These are phyloP conservation scores for Entomortierella lignicola DNA, from an alignment of 192 early-diverging fungal species.

Conservation along the genomic window DNA sequence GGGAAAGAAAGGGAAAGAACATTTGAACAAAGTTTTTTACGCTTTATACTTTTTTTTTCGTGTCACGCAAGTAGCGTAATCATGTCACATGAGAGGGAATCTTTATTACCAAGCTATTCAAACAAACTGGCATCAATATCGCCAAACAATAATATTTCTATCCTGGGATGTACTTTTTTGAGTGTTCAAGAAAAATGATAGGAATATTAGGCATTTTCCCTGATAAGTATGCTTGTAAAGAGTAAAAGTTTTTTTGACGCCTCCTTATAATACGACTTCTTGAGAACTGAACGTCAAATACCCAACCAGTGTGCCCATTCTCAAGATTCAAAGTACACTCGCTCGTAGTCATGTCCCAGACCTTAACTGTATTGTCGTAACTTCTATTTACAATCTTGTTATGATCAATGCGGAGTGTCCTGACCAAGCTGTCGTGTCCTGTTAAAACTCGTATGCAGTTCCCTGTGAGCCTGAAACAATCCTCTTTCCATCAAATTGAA, in stretches of 20 bases:
- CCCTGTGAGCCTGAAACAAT: slow-evolving; percentile 87
- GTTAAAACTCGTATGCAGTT: slow-evolving; percentile 67
- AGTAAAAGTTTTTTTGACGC: too few relatives aligned
- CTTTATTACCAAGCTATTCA: slow-evolving; percentile 2
- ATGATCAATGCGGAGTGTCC: slow-evolving; percentile 88
- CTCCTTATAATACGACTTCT: slow-evolving; percentile 82
- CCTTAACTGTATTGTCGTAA: slow-evolving; percentile 94
- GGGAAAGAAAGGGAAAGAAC: slow-evolving; percentile 4
- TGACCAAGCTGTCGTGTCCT: slow-evolving; percentile 82
- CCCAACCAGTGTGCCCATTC: slow-evolving; percentile 90
- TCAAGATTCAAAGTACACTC: slow-evolving; percentile 79
- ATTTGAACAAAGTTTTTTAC: neutral
- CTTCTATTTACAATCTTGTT: slow-evolving; percentile 88
- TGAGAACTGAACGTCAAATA: slow-evolving; percentile 95
- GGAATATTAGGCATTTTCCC: neutral
- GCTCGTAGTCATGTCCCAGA: slow-evolving; percentile 91
- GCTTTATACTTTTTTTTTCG: too few relatives aligned
- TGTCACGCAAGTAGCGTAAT: too few relatives aligned
- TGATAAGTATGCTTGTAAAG: too few relatives aligned
- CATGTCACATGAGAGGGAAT: neutral
- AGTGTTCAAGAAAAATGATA: neutral
- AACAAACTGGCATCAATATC: slow-evolving; percentile 34
- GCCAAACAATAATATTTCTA: slow-evolving; percentile 36
- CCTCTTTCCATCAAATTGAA: slow-evolving; percentile 82
- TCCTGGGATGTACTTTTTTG: slow-evolving; percentile 36